Evolutionary conservation across 2,329 filamentous ascomycete species (phyloP), one percentile per base, ranked within the genome.

Genomic region (Aspergillus melleus): DNA sequence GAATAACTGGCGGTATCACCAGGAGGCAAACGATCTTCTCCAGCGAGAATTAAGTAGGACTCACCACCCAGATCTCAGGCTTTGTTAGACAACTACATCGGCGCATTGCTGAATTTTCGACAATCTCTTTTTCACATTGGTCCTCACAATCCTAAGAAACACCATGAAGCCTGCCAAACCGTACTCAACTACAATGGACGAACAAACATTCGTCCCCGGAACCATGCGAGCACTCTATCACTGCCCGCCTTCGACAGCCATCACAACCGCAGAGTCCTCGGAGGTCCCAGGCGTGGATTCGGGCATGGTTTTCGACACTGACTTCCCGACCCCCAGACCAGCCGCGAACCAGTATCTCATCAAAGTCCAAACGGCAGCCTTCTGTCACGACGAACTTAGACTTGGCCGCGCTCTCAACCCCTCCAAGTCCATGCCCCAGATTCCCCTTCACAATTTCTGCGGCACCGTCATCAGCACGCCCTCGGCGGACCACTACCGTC

Each of bases 401-500:
- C 59, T 72, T 29, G 60, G 64, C 1, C 58, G 59, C 9, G 61
- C 55, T 49, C 65, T 72, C 46, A 72, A 69, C 36, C 72, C 68
- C 26, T 65, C 60, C n/a, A 68, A 68, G 50, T 69, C 65, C 6
- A 67, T 71, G 12, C 68, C 72, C 1, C 69, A 74, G 9, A 76
- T 79, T 29, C 76, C 77, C 12, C 70, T 76, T 39, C 76, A 79
- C 59, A 77, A 76, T 58, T 66, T 79, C 49, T 76, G 76, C 55
- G 78, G 77, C 4, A 74, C 66, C 8, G 66, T 80, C 16, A 73
- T 76, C 46, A 69, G 66, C 55, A 78, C 74, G 0, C 74, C 76
- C 2, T 50, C 61, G 1, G 59, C 67, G 46, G 71, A 77, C 52
- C 64, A 74, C 32, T 63, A 66, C n/a, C 64, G 58, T n/a, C 59